Base-by-base conservation (phyloP, 139 green algal species). In the Gonium pectorale region DNA sequence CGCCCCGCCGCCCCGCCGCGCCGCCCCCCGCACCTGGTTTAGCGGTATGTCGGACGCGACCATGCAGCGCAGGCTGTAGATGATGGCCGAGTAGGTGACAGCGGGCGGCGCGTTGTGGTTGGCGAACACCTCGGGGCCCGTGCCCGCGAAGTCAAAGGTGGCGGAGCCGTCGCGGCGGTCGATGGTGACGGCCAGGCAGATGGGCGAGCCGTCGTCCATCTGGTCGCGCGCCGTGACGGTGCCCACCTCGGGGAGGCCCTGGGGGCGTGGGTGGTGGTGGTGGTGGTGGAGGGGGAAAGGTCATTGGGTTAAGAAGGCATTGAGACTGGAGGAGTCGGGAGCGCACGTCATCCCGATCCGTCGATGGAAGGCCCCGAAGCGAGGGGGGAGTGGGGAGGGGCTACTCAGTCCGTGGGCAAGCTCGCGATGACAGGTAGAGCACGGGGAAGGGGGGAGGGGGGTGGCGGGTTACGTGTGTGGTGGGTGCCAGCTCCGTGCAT, bases 41-140 rank as follows among this genome's bases (percentile, higher is more conserved):
- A 99, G 92, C 0, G 97, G 97, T 56, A 99, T 98, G 79, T 99
- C 97, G 0, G 81, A 79, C 0, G 86, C 87, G 33, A 99, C 97
- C 87, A 99, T 91, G 90, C 95, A 98, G 49, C 96, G 91, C 86
- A 99, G 79, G 15, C 91, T 89, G 88, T 99, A 99, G 80, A 99
- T 99, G 85, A 99, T 94, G 51, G 97, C 97, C 15, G 93, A 97
- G 77, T 93, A 93, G 1, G 95, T 96, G 31, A 99, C 97, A 0
- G 97, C 97, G 17, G 92, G 92, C 0, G 97, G 97, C 11, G 97
- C 96, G 83, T 99, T 99, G 87, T 91, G 95, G 90, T 99, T 99
- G 88, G 94, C 97, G 85, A 94, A 95, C 69, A 99, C 96, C 91
- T 99, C 92, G 11, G 92, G 93, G 22, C 93, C 92, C 17, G 89